phyloP scores from a whole-genome alignment of 2,329 filamentous ascomycete species.

The Aureobasidium namibiae region DNA sequence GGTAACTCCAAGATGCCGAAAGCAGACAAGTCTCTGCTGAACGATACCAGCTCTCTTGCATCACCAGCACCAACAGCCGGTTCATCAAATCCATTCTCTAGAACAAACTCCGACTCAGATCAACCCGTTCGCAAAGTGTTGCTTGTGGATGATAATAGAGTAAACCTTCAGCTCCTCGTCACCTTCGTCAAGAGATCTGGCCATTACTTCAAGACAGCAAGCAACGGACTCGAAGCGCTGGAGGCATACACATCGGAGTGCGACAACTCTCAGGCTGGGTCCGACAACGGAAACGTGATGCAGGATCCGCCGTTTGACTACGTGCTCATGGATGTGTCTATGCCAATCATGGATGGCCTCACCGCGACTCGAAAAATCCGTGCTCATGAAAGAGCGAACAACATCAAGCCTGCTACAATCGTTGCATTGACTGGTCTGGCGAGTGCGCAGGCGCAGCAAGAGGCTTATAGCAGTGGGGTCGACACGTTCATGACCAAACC shows the following conservation, averaged over 20 bases:
- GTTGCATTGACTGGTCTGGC: slow-evolving; percentile 25
- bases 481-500: slow-evolving; percentile 26
- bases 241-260: slow-evolving; percentile 24
- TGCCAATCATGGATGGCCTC: slow-evolving; percentile 12
- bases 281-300: not conserved
- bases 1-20: not conserved
- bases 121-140: not conserved
- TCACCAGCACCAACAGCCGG: not conserved
- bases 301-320: slow-evolving; percentile 24
- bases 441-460: slow-evolving; percentile 20
- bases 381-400: slow-evolving; percentile 10
- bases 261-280: no score
- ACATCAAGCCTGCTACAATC: slow-evolving; percentile 15
- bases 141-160: slow-evolving; percentile 21
- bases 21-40: not conserved
- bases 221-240: slow-evolving; percentile 38
- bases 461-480: slow-evolving; percentile 21
- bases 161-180: slow-evolving; percentile 17
- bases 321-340: slow-evolving; percentile 36
- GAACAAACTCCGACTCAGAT: not conserved
- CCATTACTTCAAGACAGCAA: slow-evolving; percentile 23
- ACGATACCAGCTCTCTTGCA: not conserved
- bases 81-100: not conserved
- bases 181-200: slow-evolving; percentile 14
- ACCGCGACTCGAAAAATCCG: slow-evolving; percentile 13